Base-by-base conservation (phyloP, 495 filamentous ascomycete genomes). In the Aspergillus saccharolyticus region DNA sequence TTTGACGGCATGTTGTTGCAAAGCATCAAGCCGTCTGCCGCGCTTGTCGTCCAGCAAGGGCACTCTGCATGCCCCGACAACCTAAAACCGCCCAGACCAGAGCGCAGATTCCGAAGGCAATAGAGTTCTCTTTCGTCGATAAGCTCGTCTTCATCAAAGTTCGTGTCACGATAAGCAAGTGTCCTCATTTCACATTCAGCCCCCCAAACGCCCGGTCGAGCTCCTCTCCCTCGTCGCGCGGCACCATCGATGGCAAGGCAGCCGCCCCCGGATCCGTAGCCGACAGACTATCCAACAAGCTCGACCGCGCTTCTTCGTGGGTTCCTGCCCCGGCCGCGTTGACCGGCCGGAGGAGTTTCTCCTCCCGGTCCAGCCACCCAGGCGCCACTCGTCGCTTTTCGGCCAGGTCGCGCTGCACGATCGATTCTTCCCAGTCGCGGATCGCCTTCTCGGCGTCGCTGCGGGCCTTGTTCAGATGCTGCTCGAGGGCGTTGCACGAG, bases 351-450 rank as follows among this genome's bases (percentile, higher is more conserved):
- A 98, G 70, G 54, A 98, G 73, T 63, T 89, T 82, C 67, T 89
- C 86, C 24, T 96, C 89, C 39, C 89, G 87, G 69, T 98, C 94
- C 64, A 98, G 72, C 89, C 93, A 98, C 1, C 94, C 94, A 16
- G 94, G 94, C 43, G 94, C 94, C 33, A 96, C 80, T 18, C 91
- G 79, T 53, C 94, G 72, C 79, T 96, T 96, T 81, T 97, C 94
- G 33, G 89, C 90, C 55, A 98, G 74, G 56, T 97, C 94, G 49
- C 88, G 79, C 50, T 89, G 84, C 45, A 73, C 71, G 57, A 93
- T 86, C 3, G 78, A 75, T 60, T 84, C 82, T 63, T 93, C 86
- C 78, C 94, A 88, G 9, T 79, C 80, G 49, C 71, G 73, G 49
- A 97, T 73, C n/a, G 80, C 78, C 44, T 77, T 73, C 44, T 86